Evolutionary conservation across 257 asterid species (phyloP).

Genomic region (Cordia subcordata): DNA sequence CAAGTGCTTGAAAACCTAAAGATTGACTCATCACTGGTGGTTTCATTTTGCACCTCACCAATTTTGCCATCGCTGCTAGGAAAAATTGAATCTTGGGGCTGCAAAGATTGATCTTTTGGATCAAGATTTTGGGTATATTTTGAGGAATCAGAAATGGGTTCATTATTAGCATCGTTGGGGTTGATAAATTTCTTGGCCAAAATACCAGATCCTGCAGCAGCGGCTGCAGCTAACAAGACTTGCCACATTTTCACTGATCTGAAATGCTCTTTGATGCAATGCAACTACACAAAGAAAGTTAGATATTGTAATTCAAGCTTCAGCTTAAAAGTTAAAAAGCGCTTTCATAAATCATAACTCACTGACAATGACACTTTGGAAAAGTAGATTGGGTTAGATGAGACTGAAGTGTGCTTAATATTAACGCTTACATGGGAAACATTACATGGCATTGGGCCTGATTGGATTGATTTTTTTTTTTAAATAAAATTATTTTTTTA

Average conservation of each 20-base stretch:
- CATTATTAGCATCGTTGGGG: conserved; percentile 17
- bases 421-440: neutral
- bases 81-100: conserved; percentile 26
- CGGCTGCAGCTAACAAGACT: conserved; percentile 59
- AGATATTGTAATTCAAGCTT: too few relatives aligned
- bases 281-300: too few relatives aligned
- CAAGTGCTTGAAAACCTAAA: conserved; percentile 56
- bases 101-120: neutral
- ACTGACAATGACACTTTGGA: neutral
- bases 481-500: too few relatives aligned
- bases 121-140: conserved; percentile 15
- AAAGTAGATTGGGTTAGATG: neutral
- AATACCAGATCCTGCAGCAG: conserved; percentile 80
- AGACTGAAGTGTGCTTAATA: neutral
- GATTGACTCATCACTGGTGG: conserved; percentile 23
- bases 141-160: conserved; percentile 22
- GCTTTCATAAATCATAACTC: too few relatives aligned
- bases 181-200: conserved; percentile 56
- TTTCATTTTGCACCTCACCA: conserved; percentile 19
- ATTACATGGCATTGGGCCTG: too few relatives aligned
- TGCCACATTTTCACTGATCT: conserved; percentile 53
- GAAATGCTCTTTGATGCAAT: neutral
- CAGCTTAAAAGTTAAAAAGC: too few relatives aligned
- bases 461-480: too few relatives aligned
- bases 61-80: conserved; percentile 7